Base-by-base conservation (phyloP, 345 rosid species). In the Lepidium didymum region DNA sequence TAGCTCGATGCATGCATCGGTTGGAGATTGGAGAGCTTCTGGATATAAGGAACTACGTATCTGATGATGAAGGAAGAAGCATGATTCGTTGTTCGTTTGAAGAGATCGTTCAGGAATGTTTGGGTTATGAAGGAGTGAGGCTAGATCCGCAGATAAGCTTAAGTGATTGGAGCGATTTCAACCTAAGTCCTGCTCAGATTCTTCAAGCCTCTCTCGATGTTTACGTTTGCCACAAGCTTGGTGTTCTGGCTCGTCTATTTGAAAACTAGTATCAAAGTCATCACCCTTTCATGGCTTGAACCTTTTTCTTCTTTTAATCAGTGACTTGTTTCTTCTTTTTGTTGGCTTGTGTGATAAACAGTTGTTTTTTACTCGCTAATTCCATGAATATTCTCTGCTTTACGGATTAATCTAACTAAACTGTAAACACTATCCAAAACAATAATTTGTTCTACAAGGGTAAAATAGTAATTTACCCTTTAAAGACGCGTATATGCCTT, bases 161-260 rank as follows among this genome's bases (percentile, higher is more conserved):
- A 75, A 79, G 83, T 33, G 46, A 71, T 12, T 82, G 85, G 85
- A 57, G 72, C 3, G 71, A 15, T 9, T 1, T 29, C 0, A 3
- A 49, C 7, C 84, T 81, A n/a, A 1, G 25, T 11, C 4, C 36
- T 31, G 67, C 44, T 1, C 85, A 81, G 74, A 42, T 81, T 0
- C 23, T 43, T 47, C 79, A 81, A 52, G 82, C 73, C 13, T 59
- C 78, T 11, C 14, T 72, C 0, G 72, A 79, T 49, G 82, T 44
- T 45, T 64, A 59, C 12, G 79, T 65, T 29, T 62, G 78, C 13
- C 61, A 3, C 52, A 14, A 44, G 29, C 69, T 81, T 8, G 84
- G 76, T 72, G 60, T 69, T 51, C 2, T 0, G 15, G 13, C 4
- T 50, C 36, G 60, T 69, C 31, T 72, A 4, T 37, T 25, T 56